Percentiles rank a stretch among this genome's conserved stretches.
phyloP scores from a whole-genome alignment of 2,329 filamentous ascomycete genomes.

The Aspergillus vadensis region DNA sequence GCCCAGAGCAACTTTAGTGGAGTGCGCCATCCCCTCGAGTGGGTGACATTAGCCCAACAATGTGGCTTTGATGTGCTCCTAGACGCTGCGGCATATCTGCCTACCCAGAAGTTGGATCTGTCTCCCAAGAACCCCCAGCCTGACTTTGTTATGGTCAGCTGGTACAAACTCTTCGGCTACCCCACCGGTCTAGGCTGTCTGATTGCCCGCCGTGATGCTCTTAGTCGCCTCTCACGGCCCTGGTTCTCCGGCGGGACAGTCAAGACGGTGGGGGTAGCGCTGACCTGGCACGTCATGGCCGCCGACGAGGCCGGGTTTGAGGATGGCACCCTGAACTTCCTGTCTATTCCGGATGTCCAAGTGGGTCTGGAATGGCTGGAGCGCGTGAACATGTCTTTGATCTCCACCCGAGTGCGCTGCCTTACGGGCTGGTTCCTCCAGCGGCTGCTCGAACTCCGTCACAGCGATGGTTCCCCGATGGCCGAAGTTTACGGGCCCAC shows the following conservation, averaged over 20 bases:
- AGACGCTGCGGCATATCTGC: slow-evolving; percentile 12
- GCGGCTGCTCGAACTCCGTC: slow-evolving; percentile 6
- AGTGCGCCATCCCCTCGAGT: slow-evolving; percentile 12
- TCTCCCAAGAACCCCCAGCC: slow-evolving; percentile 4
- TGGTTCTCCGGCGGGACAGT: slow-evolving; percentile 14
- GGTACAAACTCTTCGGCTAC: slow-evolving; percentile 16
- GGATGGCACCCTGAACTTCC: slow-evolving; percentile 13
- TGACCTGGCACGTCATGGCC: slow-evolving; percentile 7
- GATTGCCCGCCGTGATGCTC: slow-evolving; percentile 10
- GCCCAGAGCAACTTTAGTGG: slow-evolving; percentile 17
- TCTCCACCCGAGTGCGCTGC: slow-evolving; percentile 11
- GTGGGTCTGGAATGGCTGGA: slow-evolving; percentile 12
- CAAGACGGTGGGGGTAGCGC: slow-evolving; percentile 1
- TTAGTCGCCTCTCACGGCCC: slow-evolving; percentile 9
- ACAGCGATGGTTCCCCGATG: slow-evolving; percentile 8
- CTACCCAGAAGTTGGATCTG: slow-evolving; percentile 9
- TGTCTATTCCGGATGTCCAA: slow-evolving; percentile 11
- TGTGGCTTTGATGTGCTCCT: slow-evolving; percentile 14
- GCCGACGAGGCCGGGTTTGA: slow-evolving; percentile 10
- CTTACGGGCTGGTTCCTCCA: slow-evolving; percentile 13
- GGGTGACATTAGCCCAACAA: slow-evolving; percentile 9
- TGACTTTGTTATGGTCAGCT: slow-evolving; percentile 13
- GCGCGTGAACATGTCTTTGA: slow-evolving; percentile 1
- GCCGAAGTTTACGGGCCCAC: slow-evolving; percentile 9
- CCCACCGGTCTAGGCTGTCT: slow-evolving; percentile 14